Evolutionary conservation across 1,284 basidiomycete genomes (phyloP).

Genomic region (Tylopilus sp.): DNA sequence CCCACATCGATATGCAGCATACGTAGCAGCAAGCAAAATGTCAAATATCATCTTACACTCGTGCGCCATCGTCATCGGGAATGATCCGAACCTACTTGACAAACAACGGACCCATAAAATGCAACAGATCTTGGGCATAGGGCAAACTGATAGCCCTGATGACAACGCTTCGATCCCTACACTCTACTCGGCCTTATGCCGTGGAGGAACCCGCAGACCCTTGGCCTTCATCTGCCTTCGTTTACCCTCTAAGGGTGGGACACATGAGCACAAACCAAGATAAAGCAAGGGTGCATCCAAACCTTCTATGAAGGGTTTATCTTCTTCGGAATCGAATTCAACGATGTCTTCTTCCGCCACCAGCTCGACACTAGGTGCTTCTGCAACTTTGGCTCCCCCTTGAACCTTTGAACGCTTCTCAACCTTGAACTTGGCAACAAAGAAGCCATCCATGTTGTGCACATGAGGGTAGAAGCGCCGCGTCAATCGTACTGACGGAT

Average conservation of each 20-base stretch:
- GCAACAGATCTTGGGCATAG: constrained; percentile 1
- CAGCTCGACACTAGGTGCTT: constrained; percentile 14
- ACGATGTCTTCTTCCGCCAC: constrained; percentile 34
- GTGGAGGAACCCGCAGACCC: constrained; percentile 60
- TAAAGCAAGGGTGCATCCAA: constrained; percentile 28
- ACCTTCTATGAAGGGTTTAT: constrained; percentile 66
- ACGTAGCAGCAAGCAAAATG: background rate
- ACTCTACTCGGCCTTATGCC: constrained; percentile 23
- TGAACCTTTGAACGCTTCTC: constrained; percentile 64
- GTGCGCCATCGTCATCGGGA: background rate
- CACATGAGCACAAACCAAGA: constrained; percentile 6
- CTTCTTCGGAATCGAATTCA: constrained; percentile 72
- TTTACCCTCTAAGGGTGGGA: constrained; percentile 50
- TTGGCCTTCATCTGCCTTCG: constrained; percentile 70
- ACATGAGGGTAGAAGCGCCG: constrained; percentile 87
- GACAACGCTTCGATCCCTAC: background rate
- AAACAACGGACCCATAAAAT: background rate
- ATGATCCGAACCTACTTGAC: background rate
- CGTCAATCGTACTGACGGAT: constrained; percentile 77
- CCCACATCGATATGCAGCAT: background rate
- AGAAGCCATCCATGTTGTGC: constrained; percentile 98
- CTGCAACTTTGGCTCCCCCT: constrained; percentile 37
- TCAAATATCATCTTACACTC: constrained; percentile 4
- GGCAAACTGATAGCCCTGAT: background rate
- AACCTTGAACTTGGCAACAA: constrained; percentile 96